Conservation (phyloP, 2,329 filamentous ascomycete genomes). For the Aspergillus sp. region DNA sequence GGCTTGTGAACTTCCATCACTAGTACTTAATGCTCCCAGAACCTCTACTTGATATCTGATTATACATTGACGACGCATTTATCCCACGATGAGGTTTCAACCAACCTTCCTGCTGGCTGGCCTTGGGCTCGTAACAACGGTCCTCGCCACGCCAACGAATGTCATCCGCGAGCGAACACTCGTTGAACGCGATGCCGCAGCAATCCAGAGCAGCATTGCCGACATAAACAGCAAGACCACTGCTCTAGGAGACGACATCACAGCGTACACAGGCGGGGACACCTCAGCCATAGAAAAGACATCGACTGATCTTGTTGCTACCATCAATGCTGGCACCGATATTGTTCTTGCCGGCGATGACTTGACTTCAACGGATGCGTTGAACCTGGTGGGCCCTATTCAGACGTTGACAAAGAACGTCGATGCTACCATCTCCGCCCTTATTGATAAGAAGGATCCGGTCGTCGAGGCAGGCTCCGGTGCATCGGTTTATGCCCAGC, state of each 20-base stretch:
- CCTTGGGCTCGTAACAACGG: not conserved
- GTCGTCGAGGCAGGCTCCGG: slow-evolving; percentile 13
- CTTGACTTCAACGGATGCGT: slow-evolving; percentile 9
- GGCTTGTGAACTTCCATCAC: not conserved
- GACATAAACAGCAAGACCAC: slow-evolving; percentile 10
- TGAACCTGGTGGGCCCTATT: slow-evolving; percentile 12
- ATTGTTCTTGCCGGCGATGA: not conserved
- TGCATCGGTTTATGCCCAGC: not conserved
- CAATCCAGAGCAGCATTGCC: slow-evolving; percentile 10
- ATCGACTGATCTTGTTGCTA: slow-evolving; percentile 10
- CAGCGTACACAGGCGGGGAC: slow-evolving; percentile 9
- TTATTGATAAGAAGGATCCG: slow-evolving; percentile 13
- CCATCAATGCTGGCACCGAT: slow-evolving; percentile 15
- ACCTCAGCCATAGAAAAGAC: slow-evolving; percentile 7
- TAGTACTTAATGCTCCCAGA: not conserved
- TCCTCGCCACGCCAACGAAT: slow-evolving; percentile 10
- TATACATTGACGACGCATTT: not conserved
- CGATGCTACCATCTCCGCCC: not conserved
- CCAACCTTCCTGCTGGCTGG: not conserved
- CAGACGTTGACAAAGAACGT: slow-evolving; percentile 11
- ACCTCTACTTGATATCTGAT: not conserved
- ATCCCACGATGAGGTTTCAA: not conserved
- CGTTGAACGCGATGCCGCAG: slow-evolving; percentile 12
- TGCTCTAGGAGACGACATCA: slow-evolving; percentile 13
- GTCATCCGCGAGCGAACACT: not conserved